Evolutionary conservation across 2,329 filamentous ascomycete genomes (phyloP).

Genomic region (Neofusicoccum parvum): DNA sequence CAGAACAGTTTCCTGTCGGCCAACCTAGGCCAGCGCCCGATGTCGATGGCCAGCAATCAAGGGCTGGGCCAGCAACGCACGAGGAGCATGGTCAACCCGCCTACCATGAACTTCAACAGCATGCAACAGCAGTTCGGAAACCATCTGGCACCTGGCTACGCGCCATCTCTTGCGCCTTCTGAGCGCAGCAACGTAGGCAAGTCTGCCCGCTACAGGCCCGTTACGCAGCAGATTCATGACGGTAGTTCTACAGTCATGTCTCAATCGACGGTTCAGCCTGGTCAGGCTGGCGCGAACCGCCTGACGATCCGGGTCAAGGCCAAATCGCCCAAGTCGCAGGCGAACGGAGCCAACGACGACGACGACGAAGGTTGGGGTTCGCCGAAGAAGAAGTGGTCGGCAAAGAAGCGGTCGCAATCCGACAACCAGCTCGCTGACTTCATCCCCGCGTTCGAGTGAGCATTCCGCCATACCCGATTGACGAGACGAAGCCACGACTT

Average conservation of each 20-base stretch:
- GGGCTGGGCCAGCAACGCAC: slow-evolving; percentile 15
- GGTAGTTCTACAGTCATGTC: slow-evolving; percentile 22
- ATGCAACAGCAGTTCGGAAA: slow-evolving; percentile 44
- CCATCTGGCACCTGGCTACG: slow-evolving; percentile 59
- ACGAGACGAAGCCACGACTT: slow-evolving; percentile 21
- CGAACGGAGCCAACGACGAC: slow-evolving; percentile 2
- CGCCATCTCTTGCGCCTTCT: slow-evolving; percentile 90
- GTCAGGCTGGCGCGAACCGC: slow-evolving; percentile 7
- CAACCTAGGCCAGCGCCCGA: slow-evolving; percentile 40
- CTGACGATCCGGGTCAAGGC: slow-evolving; percentile 17
- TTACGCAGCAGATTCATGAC: slow-evolving; percentile 53
- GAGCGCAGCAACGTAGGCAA: slow-evolving; percentile 93
- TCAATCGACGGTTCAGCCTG: slow-evolving; percentile 17
- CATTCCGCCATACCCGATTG: slow-evolving; percentile 1
- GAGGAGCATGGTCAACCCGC: slow-evolving; percentile 19
- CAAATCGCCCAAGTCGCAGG: slow-evolving; percentile 11
- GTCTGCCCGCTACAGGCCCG: slow-evolving; percentile 86
- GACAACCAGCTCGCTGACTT: slow-evolving; percentile 18
- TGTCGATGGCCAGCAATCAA: slow-evolving; percentile 46
- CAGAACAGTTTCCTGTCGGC: slow-evolving; percentile 21
- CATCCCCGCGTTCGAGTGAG: slow-evolving; percentile 20
- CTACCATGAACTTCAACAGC: slow-evolving; percentile 79
- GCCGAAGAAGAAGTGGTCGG: slow-evolving; percentile 21
- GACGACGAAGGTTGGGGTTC: slow-evolving; percentile 20
- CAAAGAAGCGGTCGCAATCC: slow-evolving; percentile 5